Percentiles rank a stretch among this genome's conserved stretches.
These are phyloP conservation scores for Eutypella sp. DNA, from an alignment of 2,329 filamentous ascomycete species.

Conservation along the genomic window DNA sequence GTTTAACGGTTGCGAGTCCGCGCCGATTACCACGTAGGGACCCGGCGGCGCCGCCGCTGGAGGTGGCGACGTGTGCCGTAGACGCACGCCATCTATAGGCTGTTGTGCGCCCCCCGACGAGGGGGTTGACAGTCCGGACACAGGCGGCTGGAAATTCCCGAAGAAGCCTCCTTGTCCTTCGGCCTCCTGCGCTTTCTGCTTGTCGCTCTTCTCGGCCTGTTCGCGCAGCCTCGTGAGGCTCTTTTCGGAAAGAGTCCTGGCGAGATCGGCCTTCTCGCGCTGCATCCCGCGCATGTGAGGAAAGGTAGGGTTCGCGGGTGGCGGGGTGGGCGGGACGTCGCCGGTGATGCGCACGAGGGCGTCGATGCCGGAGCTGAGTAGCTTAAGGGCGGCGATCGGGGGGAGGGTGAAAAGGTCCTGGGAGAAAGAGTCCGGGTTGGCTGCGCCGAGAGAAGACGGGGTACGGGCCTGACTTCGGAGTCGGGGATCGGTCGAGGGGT, in stretches of 20 bases:
- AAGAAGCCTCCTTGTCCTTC: constrained; percentile 11
- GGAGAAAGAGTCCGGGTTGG: constrained; percentile 33
- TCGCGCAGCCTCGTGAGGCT: constrained; percentile 42
- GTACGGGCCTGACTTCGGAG: constrained; percentile 27
- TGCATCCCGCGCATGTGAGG: constrained; percentile 61
- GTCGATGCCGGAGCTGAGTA: constrained; percentile 70
- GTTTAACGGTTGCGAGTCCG: constrained; percentile 66
- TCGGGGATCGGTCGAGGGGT: constrained; percentile 32
- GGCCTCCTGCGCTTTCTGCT: constrained; percentile 20
- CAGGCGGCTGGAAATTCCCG: constrained; percentile 4
- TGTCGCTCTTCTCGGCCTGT: constrained; percentile 28
- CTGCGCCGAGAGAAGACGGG: constrained; percentile 39
- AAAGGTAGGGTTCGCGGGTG: constrained; percentile 57
- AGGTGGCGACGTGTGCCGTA: constrained; percentile 32
- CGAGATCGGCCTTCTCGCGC: constrained; percentile 56
- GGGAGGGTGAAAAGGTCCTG: constrained; percentile 70
- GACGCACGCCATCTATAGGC: constrained; percentile 50
- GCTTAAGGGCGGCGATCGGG: constrained; percentile 69
- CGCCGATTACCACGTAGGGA: constrained; percentile 59
- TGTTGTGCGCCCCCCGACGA: constrained; percentile 20
- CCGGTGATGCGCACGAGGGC: constrained; percentile 67
- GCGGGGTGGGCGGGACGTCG: constrained; percentile 77
- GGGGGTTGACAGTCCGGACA: constrained; percentile 13
- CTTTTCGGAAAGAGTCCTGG: constrained; percentile 52
- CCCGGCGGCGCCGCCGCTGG: constrained; percentile 26